Evolutionary conservation across 768 basidiomycete species (phyloP).

Genomic region (Hygrophoropsis aurantiaca): DNA sequence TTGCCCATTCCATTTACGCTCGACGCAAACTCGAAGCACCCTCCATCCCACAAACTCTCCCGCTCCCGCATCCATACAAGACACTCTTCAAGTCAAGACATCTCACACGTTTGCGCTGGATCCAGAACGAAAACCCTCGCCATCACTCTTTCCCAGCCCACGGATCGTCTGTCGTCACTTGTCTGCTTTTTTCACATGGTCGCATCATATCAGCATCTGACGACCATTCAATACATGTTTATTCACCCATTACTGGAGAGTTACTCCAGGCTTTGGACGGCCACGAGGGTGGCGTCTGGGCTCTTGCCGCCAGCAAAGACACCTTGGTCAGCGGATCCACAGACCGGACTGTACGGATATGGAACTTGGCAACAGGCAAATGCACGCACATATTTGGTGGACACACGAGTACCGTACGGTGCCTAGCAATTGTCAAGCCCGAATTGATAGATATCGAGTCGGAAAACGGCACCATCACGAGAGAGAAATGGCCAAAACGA

Average conservation of each 20-base stretch:
- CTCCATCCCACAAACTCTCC: constrained; percentile 47
- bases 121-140: constrained; percentile 67
- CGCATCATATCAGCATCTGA: constrained; percentile 97
- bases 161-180: constrained; percentile 90
- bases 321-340: constrained; percentile 90
- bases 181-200: constrained; percentile 89
- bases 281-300: constrained; percentile 97
- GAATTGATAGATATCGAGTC: constrained; percentile 77
- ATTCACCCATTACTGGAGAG: constrained; percentile 81
- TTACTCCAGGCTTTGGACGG: constrained; percentile 76
- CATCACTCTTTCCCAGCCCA: constrained; percentile 86
- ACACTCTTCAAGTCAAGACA: constrained; percentile 90
- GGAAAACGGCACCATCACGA: constrained; percentile 57
- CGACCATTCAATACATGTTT: constrained; percentile 95
- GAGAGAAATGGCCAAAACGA: constrained; percentile 73
- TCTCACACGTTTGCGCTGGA: constrained; percentile 79
- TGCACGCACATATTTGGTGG: constrained; percentile 95
- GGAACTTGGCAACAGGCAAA: constrained; percentile 76
- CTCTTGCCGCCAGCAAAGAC: constrained; percentile 85
- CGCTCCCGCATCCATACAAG: constrained; percentile 86
- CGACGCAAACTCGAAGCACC: constrained; percentile 48
- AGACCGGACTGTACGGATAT: constrained; percentile 90
- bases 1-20: constrained; percentile 69
- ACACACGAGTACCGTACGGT: constrained; percentile 94
- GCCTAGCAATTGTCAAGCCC: constrained; percentile 93